Evolutionary conservation across 2,329 filamentous ascomycete genomes (phyloP), one percentile per base, ranked within the genome.

Genomic region (Verruconis gallopava): DNA sequence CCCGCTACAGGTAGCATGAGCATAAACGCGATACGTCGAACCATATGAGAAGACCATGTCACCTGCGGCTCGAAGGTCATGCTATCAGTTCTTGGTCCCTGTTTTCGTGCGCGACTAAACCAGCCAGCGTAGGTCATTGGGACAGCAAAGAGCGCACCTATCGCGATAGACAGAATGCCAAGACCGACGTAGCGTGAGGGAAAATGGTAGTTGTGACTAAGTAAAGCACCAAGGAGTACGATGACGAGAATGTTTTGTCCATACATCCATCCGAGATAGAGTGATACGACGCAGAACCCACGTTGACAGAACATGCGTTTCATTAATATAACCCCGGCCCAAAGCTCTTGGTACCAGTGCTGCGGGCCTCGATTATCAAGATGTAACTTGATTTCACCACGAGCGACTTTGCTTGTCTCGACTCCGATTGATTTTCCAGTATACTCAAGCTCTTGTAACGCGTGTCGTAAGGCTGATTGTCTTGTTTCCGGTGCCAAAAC

Each of bases 251-350:
- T 79, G 2, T 85, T 69, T 52, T 86, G 79, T 2, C 79, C 79
- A 55, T 86, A 85, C 36, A 85, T 81, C 82, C 82, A 88, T 4
- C 72, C 78, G 12, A 78, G 66, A 56, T 88, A 88, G n/a, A 82
- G 46, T 1, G 79, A 72, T 53, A 88, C 66, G 21, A 85, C 60
- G n/a, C 75, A 59, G 55, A 86, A 88, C 0, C 82, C 82, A 3
- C 79, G 73, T 54, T 88, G 82, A 28, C 71, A 72, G 39, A 85
- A 64, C 81, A 88, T 86, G 51, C 78, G 74, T 15, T 72, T 56
- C 37, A 72, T 77, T 35, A 89, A 65, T 14, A 74, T 64, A 15
- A 82, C 52, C 6, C 81, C 83, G 35, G 83, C 81, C 57, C 75
- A 75, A 17, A 85, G 71, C 55, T 88, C 82, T 56, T 88, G 73